These are phyloP conservation scores for Malbranchea cinnamomea DNA, from an alignment of 2,329 filamentous ascomycete species.

Conservation along the genomic window DNA sequence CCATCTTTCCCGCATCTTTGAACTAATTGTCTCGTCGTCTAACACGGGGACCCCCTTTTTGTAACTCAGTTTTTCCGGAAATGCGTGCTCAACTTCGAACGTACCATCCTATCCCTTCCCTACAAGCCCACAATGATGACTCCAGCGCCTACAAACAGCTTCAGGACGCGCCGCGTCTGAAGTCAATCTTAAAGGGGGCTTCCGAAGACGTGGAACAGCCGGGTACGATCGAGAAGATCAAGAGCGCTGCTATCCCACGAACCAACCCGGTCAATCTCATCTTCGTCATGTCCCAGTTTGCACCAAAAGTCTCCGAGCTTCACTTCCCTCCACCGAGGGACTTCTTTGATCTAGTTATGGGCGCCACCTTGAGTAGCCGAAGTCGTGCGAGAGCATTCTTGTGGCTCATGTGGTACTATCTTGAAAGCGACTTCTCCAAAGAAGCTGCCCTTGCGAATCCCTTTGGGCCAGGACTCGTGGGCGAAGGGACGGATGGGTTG, in stretches of 20 bases:
- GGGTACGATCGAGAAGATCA: slow-evolving; percentile 68
- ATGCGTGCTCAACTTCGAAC: slow-evolving; percentile 97
- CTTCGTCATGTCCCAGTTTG: slow-evolving; percentile 82
- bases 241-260: slow-evolving; percentile 49
- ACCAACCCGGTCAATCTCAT: slow-evolving; percentile 97
- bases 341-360: slow-evolving; percentile 96
- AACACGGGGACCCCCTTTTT: too few relatives aligned
- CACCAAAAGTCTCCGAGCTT: slow-evolving; percentile 78
- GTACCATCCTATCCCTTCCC: slow-evolving; percentile 91
- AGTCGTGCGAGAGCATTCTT: slow-evolving; percentile 80
- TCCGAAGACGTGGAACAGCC: slow-evolving; percentile 85
- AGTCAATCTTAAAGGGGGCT: slow-evolving; percentile 93
- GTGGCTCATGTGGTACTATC: slow-evolving; percentile 98
- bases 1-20: slow-evolving; percentile 3
- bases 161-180: slow-evolving; percentile 87
- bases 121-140: slow-evolving; percentile 90
- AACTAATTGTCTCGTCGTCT: too few relatives aligned
- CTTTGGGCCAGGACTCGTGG: slow-evolving; percentile 48
- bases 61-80: slow-evolving; percentile 73
- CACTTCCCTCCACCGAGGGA: slow-evolving; percentile 77
- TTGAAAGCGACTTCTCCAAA: slow-evolving; percentile 86
- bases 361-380: slow-evolving; percentile 62
- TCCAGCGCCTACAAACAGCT: slow-evolving; percentile 94
- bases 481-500: slow-evolving; percentile 27
- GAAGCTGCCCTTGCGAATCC: slow-evolving; percentile 83